These are phyloP conservation scores for Phytophthora kernoviae DNA, from an alignment of 352 stramenopile species.

Conservation along the genomic window DNA sequence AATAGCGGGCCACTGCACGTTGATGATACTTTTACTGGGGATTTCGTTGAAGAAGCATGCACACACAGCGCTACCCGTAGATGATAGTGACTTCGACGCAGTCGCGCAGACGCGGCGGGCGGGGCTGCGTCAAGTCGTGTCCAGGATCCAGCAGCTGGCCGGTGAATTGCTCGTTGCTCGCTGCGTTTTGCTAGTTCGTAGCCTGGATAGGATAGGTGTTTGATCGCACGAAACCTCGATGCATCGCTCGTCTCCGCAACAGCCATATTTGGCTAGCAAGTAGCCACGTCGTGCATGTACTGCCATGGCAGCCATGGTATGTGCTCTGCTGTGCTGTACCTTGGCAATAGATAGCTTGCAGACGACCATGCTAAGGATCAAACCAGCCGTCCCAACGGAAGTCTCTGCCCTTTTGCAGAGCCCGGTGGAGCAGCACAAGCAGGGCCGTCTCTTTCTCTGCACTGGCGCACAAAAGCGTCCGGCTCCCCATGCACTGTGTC, in stretches of 20 bases:
- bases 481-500: constrained; percentile 4
- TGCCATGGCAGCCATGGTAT: no score
- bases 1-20: no score
- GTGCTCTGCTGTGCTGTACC: no score
- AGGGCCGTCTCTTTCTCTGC: constrained; percentile 29
- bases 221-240: background rate
- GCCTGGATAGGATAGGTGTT: background rate
- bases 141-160: constrained; percentile 21
- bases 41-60: background rate
- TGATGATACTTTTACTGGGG: background rate
- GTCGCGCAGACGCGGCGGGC: constrained; percentile 14
- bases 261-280: background rate
- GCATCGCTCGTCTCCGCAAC: background rate
- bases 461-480: constrained; percentile 31
- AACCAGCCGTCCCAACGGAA: constrained; percentile 24
- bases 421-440: background rate
- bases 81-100: constrained; percentile 4
- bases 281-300: background rate
- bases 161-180: background rate
- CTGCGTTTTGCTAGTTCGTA: constrained; percentile 8
- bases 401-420: constrained; percentile 3
- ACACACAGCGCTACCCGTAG: background rate
- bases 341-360: no score
- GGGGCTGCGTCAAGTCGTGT: constrained; percentile 30
- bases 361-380: background rate